Percentiles rank a stretch among this genome's conserved stretches.
phyloP scores from a whole-genome alignment of 768 basidiomycete genomes.

The Hypholoma fasciculare region DNA sequence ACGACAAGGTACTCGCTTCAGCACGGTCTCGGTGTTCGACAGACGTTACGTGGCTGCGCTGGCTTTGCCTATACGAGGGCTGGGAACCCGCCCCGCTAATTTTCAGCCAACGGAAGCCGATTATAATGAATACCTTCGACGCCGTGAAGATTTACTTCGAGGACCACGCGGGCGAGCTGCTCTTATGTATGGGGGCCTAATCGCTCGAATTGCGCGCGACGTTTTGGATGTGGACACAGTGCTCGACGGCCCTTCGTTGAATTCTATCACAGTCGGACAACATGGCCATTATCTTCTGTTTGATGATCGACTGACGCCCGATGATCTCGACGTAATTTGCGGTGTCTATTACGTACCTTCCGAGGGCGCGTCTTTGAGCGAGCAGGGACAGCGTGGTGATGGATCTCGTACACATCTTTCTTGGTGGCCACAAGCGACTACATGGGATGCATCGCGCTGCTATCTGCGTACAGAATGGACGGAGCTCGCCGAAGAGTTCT shows the following conservation, averaged over 20 bases:
- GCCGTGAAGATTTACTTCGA: not conserved
- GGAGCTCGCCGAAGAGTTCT: not conserved
- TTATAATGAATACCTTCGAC: not conserved
- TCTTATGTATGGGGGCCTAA: constrained; percentile 22
- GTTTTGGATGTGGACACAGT: constrained; percentile 9
- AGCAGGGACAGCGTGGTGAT: not conserved
- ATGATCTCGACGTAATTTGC: constrained; percentile 11
- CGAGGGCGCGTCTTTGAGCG: not conserved
- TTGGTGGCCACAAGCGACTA: not conserved
- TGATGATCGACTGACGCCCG: constrained; percentile 23
- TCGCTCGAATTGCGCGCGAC: constrained; percentile 21
- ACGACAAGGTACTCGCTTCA: not conserved
- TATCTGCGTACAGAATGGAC: not conserved
- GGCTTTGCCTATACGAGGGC: not conserved
- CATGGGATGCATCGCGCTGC: not conserved
- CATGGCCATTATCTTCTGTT: constrained; percentile 7
- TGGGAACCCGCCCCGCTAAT: not conserved
- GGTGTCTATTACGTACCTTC: constrained; percentile 11
- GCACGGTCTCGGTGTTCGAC: not conserved
- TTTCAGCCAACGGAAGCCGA: not conserved
- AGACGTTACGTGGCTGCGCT: no score
- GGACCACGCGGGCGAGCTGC: constrained; percentile 23
- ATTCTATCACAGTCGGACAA: not conserved
- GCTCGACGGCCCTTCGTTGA: constrained; percentile 17
- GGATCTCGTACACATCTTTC: not conserved